These are phyloP conservation scores for Aspergillus uvarum DNA, from an alignment of 2,329 filamentous ascomycete species.

Conservation along the genomic window DNA sequence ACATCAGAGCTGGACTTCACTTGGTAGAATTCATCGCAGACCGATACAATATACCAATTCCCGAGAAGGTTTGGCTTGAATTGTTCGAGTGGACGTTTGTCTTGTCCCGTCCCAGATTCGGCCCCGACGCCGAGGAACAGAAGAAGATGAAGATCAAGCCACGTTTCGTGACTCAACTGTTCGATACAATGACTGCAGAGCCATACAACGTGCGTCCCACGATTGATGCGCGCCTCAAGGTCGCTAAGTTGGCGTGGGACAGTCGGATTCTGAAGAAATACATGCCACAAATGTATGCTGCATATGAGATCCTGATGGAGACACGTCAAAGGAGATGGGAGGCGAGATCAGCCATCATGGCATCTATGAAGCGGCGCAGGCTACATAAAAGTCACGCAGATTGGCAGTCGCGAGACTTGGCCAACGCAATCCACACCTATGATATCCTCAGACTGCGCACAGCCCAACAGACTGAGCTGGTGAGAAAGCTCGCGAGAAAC, in stretches of 20 bases:
- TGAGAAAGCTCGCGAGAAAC: constrained; percentile 25
- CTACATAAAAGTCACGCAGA: constrained; percentile 1
- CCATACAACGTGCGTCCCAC: constrained; percentile 59
- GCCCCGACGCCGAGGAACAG: constrained; percentile 28
- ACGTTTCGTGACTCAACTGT: constrained; percentile 55
- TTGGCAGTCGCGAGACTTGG: constrained; percentile 24
- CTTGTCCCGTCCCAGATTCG: constrained; percentile 47
- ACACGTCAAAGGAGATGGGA: constrained; percentile 29
- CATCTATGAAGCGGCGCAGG: constrained; percentile 21
- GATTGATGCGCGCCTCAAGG: constrained; percentile 53
- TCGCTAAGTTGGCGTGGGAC: constrained; percentile 32
- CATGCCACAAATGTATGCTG: constrained; percentile 27
- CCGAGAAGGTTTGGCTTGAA: constrained; percentile 61
- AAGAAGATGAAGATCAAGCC: constrained; percentile 37
- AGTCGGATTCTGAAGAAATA: constrained; percentile 22
- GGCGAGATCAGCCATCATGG: constrained; percentile 27
- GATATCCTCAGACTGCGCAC: constrained; percentile 32
- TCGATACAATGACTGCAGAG: constrained; percentile 58
- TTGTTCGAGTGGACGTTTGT: constrained; percentile 68
- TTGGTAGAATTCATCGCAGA: constrained; percentile 63
- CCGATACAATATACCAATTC: constrained; percentile 59
- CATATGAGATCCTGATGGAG: constrained; percentile 31
- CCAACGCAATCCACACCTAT: constrained; percentile 34
- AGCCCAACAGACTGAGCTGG: constrained; percentile 27
- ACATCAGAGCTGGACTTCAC: constrained; percentile 59